phyloP scores from a whole-genome alignment of 805 yeast species.

The Phaffomyces antillensis region DNA sequence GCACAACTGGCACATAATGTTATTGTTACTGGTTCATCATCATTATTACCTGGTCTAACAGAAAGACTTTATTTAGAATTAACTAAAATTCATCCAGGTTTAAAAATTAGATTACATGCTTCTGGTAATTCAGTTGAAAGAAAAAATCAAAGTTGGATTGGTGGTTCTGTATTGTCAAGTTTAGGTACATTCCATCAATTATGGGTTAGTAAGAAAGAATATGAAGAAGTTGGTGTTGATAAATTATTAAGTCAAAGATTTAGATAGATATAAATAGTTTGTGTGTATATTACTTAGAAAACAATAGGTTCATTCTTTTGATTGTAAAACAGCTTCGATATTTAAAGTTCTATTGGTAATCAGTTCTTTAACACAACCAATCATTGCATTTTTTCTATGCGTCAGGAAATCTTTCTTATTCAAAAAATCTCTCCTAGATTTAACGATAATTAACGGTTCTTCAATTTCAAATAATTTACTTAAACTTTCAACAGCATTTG shows the following conservation, averaged over 20 bases:
- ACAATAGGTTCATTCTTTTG: not conserved
- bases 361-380: slow-evolving; percentile 25
- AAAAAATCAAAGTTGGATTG: slow-evolving; percentile 80
- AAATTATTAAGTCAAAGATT: slow-evolving; percentile 75
- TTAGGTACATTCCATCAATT: slow-evolving; percentile 91
- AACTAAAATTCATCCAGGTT: slow-evolving; percentile 65
- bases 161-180: slow-evolving; percentile 82
- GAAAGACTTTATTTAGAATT: slow-evolving; percentile 72
- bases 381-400: slow-evolving; percentile 31
- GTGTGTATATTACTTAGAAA: not conserved
- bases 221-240: slow-evolving; percentile 82
- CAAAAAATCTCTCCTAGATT: slow-evolving; percentile 29
- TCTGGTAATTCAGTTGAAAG: slow-evolving; percentile 75
- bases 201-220: slow-evolving; percentile 87
- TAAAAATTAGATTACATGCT: slow-evolving; percentile 77
- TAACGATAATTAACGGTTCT: slow-evolving; percentile 29
- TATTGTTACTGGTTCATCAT: slow-evolving; percentile 78
- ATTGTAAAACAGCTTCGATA: not conserved
- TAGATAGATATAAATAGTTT: slow-evolving; percentile 36
- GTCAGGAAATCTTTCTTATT: slow-evolving; percentile 29
- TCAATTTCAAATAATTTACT: slow-evolving; percentile 48
- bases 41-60: slow-evolving; percentile 73
- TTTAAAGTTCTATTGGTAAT: slow-evolving; percentile 2
- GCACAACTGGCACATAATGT: slow-evolving; percentile 86
- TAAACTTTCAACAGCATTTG: slow-evolving; percentile 60